A percentile compares a stretch with the other conserved stretches of the same genome.
Conservation (phyloP, 1,284 basidiomycete species). For the Phlebopus sp. region DNA sequence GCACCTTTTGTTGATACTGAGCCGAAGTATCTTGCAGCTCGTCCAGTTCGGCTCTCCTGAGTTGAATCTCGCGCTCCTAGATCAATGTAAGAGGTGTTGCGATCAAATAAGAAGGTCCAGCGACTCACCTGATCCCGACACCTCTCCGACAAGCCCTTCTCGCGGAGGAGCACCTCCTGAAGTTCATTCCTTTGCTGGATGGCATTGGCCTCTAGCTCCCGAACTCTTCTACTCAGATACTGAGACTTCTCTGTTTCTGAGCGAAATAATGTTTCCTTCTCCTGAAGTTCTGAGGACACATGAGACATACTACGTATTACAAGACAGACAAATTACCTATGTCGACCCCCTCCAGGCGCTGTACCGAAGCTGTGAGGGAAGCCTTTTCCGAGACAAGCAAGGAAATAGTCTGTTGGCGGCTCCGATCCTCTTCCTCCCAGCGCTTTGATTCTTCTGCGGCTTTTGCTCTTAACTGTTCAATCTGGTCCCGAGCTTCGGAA, state of each 20-base stretch:
- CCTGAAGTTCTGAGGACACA: constrained; percentile 42
- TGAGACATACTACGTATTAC: neutral
- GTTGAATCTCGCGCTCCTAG: constrained; percentile 71
- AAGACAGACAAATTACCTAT: constrained; percentile 38
- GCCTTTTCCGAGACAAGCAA: constrained; percentile 70
- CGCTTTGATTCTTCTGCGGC: constrained; percentile 13
- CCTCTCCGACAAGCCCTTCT: constrained; percentile 56
- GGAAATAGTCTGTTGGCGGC: constrained; percentile 63
- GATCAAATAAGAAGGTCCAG: neutral
- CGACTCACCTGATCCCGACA: constrained; percentile 58
- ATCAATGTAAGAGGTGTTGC: constrained; percentile 3
- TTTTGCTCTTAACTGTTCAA: constrained; percentile 15
- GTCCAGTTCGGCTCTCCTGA: constrained; percentile 49
- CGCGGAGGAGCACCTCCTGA: constrained; percentile 35
- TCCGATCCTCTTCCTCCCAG: constrained; percentile 40
- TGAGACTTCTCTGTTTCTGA: constrained; percentile 41
- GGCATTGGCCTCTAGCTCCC: constrained; percentile 40
- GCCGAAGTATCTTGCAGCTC: constrained; percentile 55
- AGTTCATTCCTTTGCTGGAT: constrained; percentile 41
- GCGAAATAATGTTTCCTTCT: constrained; percentile 42
- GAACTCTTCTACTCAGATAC: constrained; percentile 41
- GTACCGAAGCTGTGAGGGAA: constrained; percentile 50
- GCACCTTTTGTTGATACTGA: constrained; percentile 52
- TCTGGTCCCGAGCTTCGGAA: constrained; percentile 16
- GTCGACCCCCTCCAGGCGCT: constrained; percentile 49